A percentile compares a stretch with the other conserved stretches of the same genome.
phyloP scores from a whole-genome alignment of 768 basidiomycete species.

The Leccinellum albellum region DNA sequence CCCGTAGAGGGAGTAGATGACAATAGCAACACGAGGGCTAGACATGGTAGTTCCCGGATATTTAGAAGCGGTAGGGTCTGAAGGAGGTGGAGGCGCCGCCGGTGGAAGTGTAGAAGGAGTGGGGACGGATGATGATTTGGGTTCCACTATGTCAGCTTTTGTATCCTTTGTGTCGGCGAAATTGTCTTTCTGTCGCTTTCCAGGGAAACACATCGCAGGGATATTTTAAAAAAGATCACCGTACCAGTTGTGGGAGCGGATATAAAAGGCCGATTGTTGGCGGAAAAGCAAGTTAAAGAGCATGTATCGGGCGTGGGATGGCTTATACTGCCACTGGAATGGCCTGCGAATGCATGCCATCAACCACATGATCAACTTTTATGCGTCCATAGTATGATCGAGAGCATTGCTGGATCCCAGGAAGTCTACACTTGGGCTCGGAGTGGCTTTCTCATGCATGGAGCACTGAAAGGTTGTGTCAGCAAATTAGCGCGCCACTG shows the following conservation, averaged over 20 bases:
- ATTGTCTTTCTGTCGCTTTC: slow-evolving; percentile 34
- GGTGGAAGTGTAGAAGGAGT: slow-evolving; percentile 2
- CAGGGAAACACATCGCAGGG: slow-evolving; percentile 38
- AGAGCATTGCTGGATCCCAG: not conserved
- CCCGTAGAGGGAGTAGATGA: slow-evolving; percentile 51
- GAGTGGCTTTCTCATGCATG: slow-evolving; percentile 12
- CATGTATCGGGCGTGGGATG: slow-evolving; percentile 25
- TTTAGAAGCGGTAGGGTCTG: not conserved
- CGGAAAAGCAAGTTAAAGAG: not conserved
- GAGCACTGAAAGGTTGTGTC: not conserved
- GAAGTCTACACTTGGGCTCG: not conserved
- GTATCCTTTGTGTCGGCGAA: slow-evolving; percentile 26
- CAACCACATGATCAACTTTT: slow-evolving; percentile 17
- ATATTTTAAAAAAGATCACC: not conserved
- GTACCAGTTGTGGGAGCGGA: slow-evolving; percentile 7
- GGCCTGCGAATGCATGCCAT: slow-evolving; percentile 10
- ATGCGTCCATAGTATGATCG: slow-evolving; percentile 5
- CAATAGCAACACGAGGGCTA: slow-evolving; percentile 40
- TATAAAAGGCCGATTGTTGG: not conserved
- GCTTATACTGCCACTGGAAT: not conserved
- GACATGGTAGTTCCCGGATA: slow-evolving; percentile 9
- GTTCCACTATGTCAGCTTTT: slow-evolving; percentile 7
- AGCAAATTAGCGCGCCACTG: not conserved
- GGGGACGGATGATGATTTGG: slow-evolving; percentile 3
- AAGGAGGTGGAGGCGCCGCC: not conserved